Base-by-base conservation (phyloP, 148 eudicot species). In the Camellia sinensis region DNA sequence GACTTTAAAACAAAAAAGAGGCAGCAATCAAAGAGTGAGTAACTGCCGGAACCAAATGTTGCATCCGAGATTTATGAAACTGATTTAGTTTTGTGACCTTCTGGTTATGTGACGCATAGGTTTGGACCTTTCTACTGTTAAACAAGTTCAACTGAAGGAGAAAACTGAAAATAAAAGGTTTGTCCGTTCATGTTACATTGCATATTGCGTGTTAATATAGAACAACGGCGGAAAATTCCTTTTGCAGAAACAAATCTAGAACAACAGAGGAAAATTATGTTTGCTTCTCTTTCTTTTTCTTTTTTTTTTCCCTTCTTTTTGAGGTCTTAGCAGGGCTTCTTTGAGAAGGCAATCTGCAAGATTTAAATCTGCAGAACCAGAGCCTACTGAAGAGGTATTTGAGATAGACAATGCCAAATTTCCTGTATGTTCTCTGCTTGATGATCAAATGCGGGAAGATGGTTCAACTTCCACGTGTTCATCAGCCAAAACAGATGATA, bases 271-370 rank as follows among this genome's bases (percentile, higher is more conserved):
- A 13, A 29, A 57, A 15, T 17, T 14, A 14, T 37, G 2, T 41
- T 44, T 43, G 53, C 0, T 44, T 60, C 1, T 11, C 3, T 78
- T 41, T 29, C 0, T 22, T 29, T 29, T 29, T 29, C 37, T 29
- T 29, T 1, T 29, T 29, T n/a, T n/a, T n/a, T n/a, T n/a, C n/a
- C n/a, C 37, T 29, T 29, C 37, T 29, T 29, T 29, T 29, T 29
- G 37, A 1, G 37, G 15, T 54, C 73, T 74, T 68, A 5, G 19
- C 82, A 83, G 86, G 79, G 63, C 52, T 1, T 76, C 21, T 69
- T 77, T 59, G 56, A 83, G 90, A 79, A 88, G 88, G 80, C 88
- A 85, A 67, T 88, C 90, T 80, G 84, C 90, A 10, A 78, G 84
- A 48, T 81, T 87, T 68, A 83, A 63, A 73, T 64, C 64, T 43